Percentiles rank a stretch among this genome's conserved stretches.
phyloP scores from a whole-genome alignment of 192 early-diverging fungal species.

The Rhizophagus prolifer region DNA sequence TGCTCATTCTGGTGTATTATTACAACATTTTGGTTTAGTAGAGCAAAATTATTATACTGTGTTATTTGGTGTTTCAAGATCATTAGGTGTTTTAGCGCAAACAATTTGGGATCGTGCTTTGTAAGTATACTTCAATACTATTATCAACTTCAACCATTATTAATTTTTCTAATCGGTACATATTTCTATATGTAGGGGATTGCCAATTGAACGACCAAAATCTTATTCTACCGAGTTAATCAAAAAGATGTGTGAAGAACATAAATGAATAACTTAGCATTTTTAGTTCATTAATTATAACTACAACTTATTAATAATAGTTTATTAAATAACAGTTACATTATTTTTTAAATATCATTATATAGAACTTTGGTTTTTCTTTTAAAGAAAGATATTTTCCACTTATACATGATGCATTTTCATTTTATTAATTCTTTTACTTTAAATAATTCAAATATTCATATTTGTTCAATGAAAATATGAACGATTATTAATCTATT shows the following conservation, averaged over 20 bases:
- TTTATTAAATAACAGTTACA: too few species aligned
- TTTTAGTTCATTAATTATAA: too few species aligned
- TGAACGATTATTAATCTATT: too few species aligned
- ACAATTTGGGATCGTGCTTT: constrained; percentile 98
- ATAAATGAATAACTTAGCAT: constrained; percentile 32
- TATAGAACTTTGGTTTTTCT: too few species aligned
- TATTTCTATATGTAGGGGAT: constrained; percentile 47
- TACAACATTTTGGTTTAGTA: constrained; percentile 93
- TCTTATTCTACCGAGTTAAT: constrained; percentile 83
- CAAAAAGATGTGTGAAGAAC: constrained; percentile 79
- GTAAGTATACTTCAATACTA: constrained; percentile 11
- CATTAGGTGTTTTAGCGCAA: constrained; percentile 91
- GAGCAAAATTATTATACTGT: constrained; percentile 99
- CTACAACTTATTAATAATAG: too few species aligned
- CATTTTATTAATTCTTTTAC: too few species aligned
- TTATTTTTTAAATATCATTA: too few species aligned
- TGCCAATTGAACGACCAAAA: constrained; percentile 93
- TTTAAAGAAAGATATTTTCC: too few species aligned
- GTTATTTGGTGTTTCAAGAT: constrained; percentile 97
- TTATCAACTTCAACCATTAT: neutral
- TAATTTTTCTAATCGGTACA: neutral
- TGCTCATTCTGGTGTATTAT: constrained; percentile 96
- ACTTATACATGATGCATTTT: too few species aligned
- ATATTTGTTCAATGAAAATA: too few species aligned
- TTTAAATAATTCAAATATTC: too few species aligned